Evolutionary conservation across 176 grass and related monocot species (phyloP), one percentile per base, ranked within the genome.

Genomic region (Oryza coarctata): DNA sequence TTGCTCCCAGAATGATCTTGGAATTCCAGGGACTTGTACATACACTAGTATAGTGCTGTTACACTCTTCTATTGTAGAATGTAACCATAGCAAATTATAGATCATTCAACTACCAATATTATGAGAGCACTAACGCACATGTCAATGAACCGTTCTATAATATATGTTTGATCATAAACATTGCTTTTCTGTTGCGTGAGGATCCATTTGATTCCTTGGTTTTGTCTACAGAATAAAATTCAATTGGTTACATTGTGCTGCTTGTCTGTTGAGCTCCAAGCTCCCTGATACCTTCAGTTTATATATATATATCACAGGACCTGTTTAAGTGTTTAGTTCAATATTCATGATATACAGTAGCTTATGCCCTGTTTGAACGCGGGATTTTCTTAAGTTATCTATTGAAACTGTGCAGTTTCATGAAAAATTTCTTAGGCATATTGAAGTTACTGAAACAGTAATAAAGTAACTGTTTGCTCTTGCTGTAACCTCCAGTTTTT

Each of bases 391-490:
- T 60, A 60, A 22, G 55, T 9, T 60, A 10, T 57, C 20, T 60
- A 25, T 60, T 60, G 55, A 60, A 60, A 25, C 5, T 25, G 2
- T 60, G n/a, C 22, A 25, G 55, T 60, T 60, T 60, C 17, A 14
- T 57, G 20, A 18, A 57, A n/a, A 57, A n/a, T 57, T 60, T 60
- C 55, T 25, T 55, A n/a, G 18, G 50, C 50, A 55, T 18, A n/a
- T 23, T 60, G 55, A 60, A 60, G 55, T 60, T 11, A 25, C 7
- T 55, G 18, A 52, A 3, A 20, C 5, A 52, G 17, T 67, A 4
- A 38, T 22, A n/a, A 73, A 35, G n/a, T 15, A 47, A 13, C 81
- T 80, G 17, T 9, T 71, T 89, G 41, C 77, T 36, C 32, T 74
- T 73, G 60, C 15, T 22, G 38, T 58, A 44, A 65, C 60, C 39